Evolutionary conservation across 805 yeast species (phyloP), one percentile per base, ranked within the genome.

Genomic region (Zygosaccharomyces siamensis): DNA sequence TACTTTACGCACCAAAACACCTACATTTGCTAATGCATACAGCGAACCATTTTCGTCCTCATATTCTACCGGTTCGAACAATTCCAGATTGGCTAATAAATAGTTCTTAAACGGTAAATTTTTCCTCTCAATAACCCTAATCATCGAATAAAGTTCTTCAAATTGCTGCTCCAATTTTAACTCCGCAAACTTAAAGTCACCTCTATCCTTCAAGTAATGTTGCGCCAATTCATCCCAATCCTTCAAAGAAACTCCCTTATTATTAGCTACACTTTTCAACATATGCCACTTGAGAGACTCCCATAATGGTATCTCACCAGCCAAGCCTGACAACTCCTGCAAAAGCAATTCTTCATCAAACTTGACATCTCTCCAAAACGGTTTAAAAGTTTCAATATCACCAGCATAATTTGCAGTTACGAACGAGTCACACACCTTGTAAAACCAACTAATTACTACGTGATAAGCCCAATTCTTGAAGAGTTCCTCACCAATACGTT

Each of bases 371-470:
- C 50, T 58, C 67, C 66, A 66, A 51, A 64, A 38, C 4, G 64
- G 57, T 39, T 59, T 62, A 39, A 51, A 51, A 14, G 45, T 37
- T 7, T 48, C 51, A 6, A 44, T 24, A 18, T 52, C 57, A 35
- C 48, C 52, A 3, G 48, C 52, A 30, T 43, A 54, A 23, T 43
- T 49, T 26, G 40, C 47, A 24, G 61, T 57, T n/a, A 45, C 51
- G 37, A 48, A 63, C 5, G 69, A 64, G 24, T 61, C 62, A 41
- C 66, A 60, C 5, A 64, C 68, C 45, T 59, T 60, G 43, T 63
- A 61, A n/a, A 67, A 54, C 66, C 70, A 67, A 14, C 62, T 55
- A 8, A 67, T 53, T 21, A 62, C 61, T 39, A 60, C 65, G 43
- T 67, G 70, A 43, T 63, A 67, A 18, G 54, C 49, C 70, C 69